These are phyloP conservation scores for Eucalyptus curtisii DNA, from an alignment of 345 rosid species.

Conservation along the genomic window DNA sequence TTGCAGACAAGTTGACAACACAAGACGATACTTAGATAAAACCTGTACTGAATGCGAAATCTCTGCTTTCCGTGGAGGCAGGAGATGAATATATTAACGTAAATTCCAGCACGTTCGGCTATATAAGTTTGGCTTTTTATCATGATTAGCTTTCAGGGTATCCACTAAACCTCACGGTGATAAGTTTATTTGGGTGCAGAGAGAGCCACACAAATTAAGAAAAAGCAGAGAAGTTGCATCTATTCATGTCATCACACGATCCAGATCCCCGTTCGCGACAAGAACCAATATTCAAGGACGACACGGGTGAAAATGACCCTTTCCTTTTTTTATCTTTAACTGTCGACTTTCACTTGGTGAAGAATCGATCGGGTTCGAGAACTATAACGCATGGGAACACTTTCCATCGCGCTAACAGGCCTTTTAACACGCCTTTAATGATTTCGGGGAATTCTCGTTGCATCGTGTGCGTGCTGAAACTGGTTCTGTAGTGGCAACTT, in stretches of 20 bases:
- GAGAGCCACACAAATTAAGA: neutral
- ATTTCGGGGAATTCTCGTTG: neutral
- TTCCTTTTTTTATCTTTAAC: neutral
- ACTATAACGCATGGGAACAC: neutral
- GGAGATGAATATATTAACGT: neutral
- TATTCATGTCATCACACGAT: neutral
- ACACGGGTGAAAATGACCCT: neutral
- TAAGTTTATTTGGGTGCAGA: neutral
- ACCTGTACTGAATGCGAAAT: neutral
- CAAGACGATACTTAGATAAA: neutral
- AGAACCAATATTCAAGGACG: neutral
- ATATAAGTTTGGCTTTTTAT: neutral
- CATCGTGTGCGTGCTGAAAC: neutral
- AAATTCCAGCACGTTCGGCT: neutral
- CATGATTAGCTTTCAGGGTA: neutral
- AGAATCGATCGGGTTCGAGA: neutral
- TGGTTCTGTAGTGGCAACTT: slow-evolving; percentile 1
- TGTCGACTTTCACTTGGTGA: neutral
- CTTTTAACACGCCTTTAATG: neutral
- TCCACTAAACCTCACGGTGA: neutral
- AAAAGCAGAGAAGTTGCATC: neutral
- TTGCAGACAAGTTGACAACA: neutral
- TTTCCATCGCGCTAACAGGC: neutral
- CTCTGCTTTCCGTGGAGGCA: neutral
- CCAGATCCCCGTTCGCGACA: neutral